Base-by-base conservation (phyloP, 345 rosid species). In the Brassica rapa region DNA sequence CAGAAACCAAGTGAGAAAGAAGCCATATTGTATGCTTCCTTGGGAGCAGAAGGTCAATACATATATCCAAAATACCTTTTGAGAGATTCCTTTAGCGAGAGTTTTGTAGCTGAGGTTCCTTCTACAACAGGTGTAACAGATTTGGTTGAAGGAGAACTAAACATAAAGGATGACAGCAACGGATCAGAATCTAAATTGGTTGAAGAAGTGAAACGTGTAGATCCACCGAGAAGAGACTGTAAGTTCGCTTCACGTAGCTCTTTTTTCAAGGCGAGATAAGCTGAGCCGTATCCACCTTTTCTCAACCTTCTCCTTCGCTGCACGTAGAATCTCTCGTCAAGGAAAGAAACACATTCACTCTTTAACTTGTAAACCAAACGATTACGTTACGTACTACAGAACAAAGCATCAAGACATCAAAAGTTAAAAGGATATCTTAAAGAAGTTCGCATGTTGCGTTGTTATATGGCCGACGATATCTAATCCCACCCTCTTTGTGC, bases 401-500 rank as follows among this genome's bases (percentile, higher is more conserved):
- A 6, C 8, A 43, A 71, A 12, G 59, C 0, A 46, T 46, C 55
- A 49, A 49, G 55, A 49, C 70, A 66, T 27, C 9, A 41, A 6
- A 9, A 55, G 0, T 60, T 35, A 9, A 55, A 80, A 87, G 97
- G 98, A 93, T 93, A 89, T 89, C 86, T 84, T 91, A 21, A 88
- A 87, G 2, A 88, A 84, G 76, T 73, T 93, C 0, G 89, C 89
- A 70, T 88, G 98, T 37, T 91, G 97, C 66, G 80, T 76, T 1
- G 97, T 86, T 11, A 93, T 86, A 66, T 91, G 98, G 80, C 90
- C 82, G 46, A 91, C 90, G 64, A 91, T 86, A 72, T 89, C 88
- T 77, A 77, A 68, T 80, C 97, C 94, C 46, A 88, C 92, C 83
- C 89, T 83, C 80, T 89, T 87, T 1, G 87, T 79, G 72, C 97